phyloP scores from a whole-genome alignment of 2,329 filamentous ascomycete species.

The Hyphodiscus sp. region DNA sequence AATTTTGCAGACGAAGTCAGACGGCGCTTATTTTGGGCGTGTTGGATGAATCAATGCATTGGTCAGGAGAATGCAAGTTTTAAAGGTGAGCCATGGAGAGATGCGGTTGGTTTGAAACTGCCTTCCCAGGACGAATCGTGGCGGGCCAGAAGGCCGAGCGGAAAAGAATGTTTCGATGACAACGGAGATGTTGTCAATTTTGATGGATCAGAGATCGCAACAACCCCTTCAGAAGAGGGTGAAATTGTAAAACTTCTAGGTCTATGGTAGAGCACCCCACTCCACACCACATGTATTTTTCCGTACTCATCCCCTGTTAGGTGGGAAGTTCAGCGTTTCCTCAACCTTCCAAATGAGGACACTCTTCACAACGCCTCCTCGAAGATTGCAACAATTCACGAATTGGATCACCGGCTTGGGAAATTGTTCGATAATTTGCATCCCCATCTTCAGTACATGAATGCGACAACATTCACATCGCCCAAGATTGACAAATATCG shows the following conservation, averaged over 20 bases:
- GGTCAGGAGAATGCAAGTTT: constrained; percentile 7
- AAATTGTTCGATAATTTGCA: constrained; percentile 7
- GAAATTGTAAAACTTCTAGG: constrained; percentile 9
- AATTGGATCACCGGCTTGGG: constrained; percentile 9
- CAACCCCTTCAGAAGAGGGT: constrained; percentile 6
- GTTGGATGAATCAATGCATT: constrained; percentile 12
- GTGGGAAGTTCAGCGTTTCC: constrained; percentile 16
- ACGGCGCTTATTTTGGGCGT: constrained; percentile 13
- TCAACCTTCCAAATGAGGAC: constrained; percentile 1
- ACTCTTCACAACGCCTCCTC: background rate
- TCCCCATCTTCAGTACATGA: constrained; percentile 3
- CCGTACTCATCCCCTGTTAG: constrained; percentile 1
- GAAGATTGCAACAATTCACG: constrained; percentile 4
- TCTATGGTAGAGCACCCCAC: constrained; percentile 11
- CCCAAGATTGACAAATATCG: constrained; percentile 5
- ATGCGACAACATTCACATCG: constrained; percentile 3
- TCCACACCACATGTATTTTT: background rate
- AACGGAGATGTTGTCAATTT: constrained; percentile 6
- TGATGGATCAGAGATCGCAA: background rate
- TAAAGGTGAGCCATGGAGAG: constrained; percentile 11
- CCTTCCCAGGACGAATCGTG: constrained; percentile 14
- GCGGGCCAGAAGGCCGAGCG: constrained; percentile 1
- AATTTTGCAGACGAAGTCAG: constrained; percentile 5
- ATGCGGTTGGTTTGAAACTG: constrained; percentile 9
- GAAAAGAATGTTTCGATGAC: constrained; percentile 9